These are phyloP conservation scores for Trichoderma asperellum DNA, from an alignment of 2,329 filamentous ascomycete genomes.

Conservation along the genomic window DNA sequence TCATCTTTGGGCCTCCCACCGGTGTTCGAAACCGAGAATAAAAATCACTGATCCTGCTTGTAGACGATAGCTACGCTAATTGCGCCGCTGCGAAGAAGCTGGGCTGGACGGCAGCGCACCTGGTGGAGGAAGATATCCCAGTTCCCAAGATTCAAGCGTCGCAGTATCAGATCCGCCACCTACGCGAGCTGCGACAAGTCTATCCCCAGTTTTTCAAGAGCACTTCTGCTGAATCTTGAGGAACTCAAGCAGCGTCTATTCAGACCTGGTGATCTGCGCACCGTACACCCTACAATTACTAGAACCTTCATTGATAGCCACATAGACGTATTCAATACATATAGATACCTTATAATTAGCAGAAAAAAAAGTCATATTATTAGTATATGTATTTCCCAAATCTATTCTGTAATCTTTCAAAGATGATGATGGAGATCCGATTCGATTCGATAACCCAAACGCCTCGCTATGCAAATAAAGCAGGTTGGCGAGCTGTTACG, in stretches of 20 bases:
- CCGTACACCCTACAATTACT: neutral
- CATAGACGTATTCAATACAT: slow-evolving; percentile 7
- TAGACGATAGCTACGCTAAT: slow-evolving; percentile 87
- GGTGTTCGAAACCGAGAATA: too few species aligned
- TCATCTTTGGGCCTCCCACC: neutral
- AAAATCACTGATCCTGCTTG: slow-evolving; percentile 10
- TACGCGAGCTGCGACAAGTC: slow-evolving; percentile 73
- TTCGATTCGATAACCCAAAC: slow-evolving; percentile 31
- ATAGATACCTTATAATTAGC: slow-evolving; percentile 16
- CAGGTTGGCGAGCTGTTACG: neutral
- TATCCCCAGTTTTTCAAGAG: slow-evolving; percentile 88
- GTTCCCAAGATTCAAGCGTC: slow-evolving; percentile 67
- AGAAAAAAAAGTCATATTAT: neutral
- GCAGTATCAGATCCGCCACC: slow-evolving; percentile 72
- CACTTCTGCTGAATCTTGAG: neutral
- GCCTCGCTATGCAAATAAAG: slow-evolving; percentile 37
- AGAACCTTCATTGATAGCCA: neutral
- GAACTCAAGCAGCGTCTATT: neutral
- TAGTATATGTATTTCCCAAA: neutral
- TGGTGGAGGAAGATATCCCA: slow-evolving; percentile 76
- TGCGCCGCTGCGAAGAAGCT: slow-evolving; percentile 74
- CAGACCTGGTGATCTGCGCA: neutral
- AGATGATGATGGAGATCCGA: neutral
- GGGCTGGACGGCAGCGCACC: slow-evolving; percentile 85
- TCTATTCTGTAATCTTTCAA: neutral